phyloP scores from a whole-genome alignment of 192 early-diverging fungal species.

The Rhizophagus sp. region DNA sequence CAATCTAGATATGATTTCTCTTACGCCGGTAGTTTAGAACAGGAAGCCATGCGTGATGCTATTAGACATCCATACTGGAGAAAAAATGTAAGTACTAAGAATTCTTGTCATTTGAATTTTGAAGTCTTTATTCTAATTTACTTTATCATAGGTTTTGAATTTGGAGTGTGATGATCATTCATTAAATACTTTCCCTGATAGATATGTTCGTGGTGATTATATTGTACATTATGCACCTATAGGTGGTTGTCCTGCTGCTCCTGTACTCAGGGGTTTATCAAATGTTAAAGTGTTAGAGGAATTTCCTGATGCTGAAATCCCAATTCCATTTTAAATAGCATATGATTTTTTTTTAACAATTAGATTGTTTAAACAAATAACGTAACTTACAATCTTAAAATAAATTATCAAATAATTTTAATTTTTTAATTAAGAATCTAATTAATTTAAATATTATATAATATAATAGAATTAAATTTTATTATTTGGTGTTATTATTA shows the following conservation, averaged over 20 bases:
- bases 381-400: no score
- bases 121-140: no score
- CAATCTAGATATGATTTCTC: conserved; percentile 34
- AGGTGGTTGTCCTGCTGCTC: background rate
- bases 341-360: no score
- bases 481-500: no score
- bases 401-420: no score
- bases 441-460: no score
- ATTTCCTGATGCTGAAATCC: background rate
- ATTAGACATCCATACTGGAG: conserved; percentile 42
- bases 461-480: no score
- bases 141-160: background rate
- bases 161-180: conserved; percentile 48
- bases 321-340: background rate
- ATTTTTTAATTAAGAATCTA: no score
- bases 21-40: conserved; percentile 43
- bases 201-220: conserved; percentile 46
- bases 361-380: no score
- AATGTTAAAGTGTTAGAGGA: background rate
- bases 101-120: background rate
- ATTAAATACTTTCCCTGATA: conserved; percentile 56
- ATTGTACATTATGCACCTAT: conserved; percentile 57
- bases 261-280: background rate
- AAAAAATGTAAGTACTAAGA: conserved; percentile 29
- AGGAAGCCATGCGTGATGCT: conserved; percentile 56